Evolutionary conservation across 805 yeast genomes (phyloP).

Genomic region (Middelhovenomyces tepae): DNA sequence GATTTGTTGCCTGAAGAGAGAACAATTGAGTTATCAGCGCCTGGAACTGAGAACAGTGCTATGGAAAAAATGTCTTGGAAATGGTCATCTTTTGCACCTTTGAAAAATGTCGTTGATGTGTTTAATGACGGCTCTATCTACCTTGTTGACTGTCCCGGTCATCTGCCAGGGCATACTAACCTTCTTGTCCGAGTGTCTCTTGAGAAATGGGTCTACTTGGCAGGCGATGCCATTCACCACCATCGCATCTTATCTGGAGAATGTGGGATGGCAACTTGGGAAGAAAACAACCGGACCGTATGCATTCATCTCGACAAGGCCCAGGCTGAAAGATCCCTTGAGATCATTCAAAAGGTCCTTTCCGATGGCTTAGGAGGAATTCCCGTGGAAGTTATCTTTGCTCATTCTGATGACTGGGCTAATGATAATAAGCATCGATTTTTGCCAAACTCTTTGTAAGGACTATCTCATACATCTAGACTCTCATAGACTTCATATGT

Average conservation of each 20-base stretch:
- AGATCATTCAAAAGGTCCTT: constrained; percentile 1
- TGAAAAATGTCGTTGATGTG: constrained; percentile 5
- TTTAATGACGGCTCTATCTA: constrained; percentile 7
- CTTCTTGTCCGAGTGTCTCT: constrained; percentile 4
- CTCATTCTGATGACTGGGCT: constrained; percentile 8
- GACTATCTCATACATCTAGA: no score
- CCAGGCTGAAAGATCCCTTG: constrained; percentile 6
- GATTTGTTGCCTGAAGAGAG: constrained; percentile 7
- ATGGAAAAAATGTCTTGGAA: constrained; percentile 1
- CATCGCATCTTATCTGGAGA: constrained; percentile 5
- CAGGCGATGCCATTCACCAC: constrained; percentile 9
- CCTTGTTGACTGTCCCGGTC: constrained; percentile 9
- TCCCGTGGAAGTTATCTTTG: constrained; percentile 5
- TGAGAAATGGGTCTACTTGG: constrained; percentile 6
- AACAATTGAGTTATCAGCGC: constrained; percentile 7
- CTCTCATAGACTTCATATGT: no score
- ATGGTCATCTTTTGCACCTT: constrained; percentile 4
- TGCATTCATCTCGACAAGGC: constrained; percentile 5
- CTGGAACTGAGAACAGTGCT: not conserved
- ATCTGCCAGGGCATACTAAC: constrained; percentile 8
- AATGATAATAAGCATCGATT: constrained; percentile 5
- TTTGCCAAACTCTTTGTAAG: constrained; percentile 7
- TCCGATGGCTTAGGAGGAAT: constrained; percentile 5
- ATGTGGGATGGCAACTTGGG: constrained; percentile 8
- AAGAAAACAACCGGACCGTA: constrained; percentile 7